Percentiles rank a stretch among this genome's conserved stretches.
phyloP scores from a whole-genome alignment of 306 rosid species.

The Dryas drummondii region DNA sequence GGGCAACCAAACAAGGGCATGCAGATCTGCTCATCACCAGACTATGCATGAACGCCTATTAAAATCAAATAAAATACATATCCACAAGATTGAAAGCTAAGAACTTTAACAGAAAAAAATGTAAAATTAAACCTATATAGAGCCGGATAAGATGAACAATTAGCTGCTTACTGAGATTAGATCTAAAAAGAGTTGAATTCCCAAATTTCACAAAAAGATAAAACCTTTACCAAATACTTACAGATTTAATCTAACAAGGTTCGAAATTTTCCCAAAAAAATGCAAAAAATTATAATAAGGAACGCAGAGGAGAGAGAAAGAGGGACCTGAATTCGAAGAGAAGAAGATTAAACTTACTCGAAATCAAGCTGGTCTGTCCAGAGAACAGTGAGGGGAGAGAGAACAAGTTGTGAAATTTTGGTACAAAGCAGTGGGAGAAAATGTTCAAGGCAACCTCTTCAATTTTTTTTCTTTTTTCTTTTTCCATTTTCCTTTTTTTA shows the following conservation, averaged over 20 bases:
- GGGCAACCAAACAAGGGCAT: slow-evolving; percentile 7
- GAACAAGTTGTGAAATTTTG: slow-evolving; percentile 10
- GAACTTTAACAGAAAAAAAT: background rate
- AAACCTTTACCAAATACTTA: background rate
- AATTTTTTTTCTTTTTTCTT: background rate
- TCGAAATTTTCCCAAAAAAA: background rate
- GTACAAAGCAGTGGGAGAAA: slow-evolving; percentile 14
- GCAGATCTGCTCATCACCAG: slow-evolving; percentile 30
- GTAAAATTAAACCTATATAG: background rate
- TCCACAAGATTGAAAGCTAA: slow-evolving; percentile 5
- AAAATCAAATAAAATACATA: background rate
- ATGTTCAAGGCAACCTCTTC: background rate
- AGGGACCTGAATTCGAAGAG: slow-evolving; percentile 26
- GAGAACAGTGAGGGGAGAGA: slow-evolving; percentile 3
- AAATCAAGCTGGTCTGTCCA: slow-evolving; percentile 9
- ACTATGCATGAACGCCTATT: slow-evolving; percentile 16
- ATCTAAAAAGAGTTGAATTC: background rate
- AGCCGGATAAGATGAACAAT: background rate
- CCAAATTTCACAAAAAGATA: slow-evolving; percentile 6
- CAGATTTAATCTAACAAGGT: slow-evolving; percentile 13
- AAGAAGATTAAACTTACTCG: slow-evolving; percentile 27
- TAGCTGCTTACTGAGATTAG: background rate
- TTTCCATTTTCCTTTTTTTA: background rate
- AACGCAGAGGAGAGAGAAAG: background rate
- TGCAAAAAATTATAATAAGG: background rate